Conservation (phyloP, 495 filamentous ascomycete species). For the Trichoderma parareesei region DNA sequence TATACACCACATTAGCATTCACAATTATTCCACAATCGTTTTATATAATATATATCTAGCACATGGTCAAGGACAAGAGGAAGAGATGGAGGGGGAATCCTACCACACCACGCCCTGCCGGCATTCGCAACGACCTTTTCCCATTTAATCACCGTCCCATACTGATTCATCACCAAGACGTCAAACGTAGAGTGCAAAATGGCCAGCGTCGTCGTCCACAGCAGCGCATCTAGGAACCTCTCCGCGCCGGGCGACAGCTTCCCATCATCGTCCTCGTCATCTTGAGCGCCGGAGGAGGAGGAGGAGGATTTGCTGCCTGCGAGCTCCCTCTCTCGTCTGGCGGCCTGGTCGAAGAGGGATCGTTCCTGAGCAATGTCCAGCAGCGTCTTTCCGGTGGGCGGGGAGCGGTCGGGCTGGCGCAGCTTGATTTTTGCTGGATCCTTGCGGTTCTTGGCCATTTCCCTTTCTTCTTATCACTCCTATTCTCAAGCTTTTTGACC, state of each 20-base stretch:
- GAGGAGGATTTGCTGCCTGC: slow-evolving; percentile 17
- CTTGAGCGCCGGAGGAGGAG: slow-evolving; percentile 21
- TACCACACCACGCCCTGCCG: slow-evolving; percentile 43
- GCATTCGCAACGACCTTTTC: slow-evolving; percentile 44
- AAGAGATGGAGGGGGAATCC: slow-evolving; percentile 29
- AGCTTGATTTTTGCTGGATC: slow-evolving; percentile 47
- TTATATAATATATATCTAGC: background rate
- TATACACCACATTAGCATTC: background rate
- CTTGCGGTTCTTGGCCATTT: slow-evolving; percentile 39
- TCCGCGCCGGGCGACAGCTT: slow-evolving; percentile 36
- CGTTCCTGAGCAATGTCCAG: slow-evolving; percentile 56
- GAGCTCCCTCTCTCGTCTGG: slow-evolving; percentile 19
- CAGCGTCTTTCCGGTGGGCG: slow-evolving; percentile 49
- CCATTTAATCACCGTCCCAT: slow-evolving; percentile 60
- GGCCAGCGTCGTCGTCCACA: slow-evolving; percentile 62
- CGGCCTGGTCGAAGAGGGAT: slow-evolving; percentile 37
- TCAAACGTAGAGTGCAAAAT: slow-evolving; percentile 85
- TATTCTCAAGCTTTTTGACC: too few species aligned
- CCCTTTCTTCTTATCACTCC: too few species aligned
- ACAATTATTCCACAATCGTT: too few species aligned
- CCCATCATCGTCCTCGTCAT: slow-evolving; percentile 22
- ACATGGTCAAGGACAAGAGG: too few species aligned
- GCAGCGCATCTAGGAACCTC: slow-evolving; percentile 49
- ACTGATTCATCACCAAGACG: slow-evolving; percentile 87
- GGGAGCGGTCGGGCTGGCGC: slow-evolving; percentile 49